Evolutionary conservation across 495 filamentous ascomycete genomes (phyloP).

Genomic region (Penicillium tannophilum): DNA sequence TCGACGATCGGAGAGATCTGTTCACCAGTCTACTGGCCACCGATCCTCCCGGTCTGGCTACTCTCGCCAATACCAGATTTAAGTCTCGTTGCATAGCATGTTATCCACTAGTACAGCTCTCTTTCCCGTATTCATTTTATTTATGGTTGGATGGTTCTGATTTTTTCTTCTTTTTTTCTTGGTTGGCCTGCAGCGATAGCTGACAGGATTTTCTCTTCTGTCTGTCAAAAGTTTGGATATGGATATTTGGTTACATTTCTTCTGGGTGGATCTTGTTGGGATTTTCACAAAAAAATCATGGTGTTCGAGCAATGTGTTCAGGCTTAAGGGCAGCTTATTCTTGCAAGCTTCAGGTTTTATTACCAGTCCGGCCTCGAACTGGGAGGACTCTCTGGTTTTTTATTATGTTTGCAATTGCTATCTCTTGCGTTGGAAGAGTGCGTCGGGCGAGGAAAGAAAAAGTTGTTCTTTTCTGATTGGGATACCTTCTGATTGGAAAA

Average conservation of each 20-base stretch:
- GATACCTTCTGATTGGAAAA: background rate
- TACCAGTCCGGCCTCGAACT: constrained; percentile 17
- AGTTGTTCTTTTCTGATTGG: background rate
- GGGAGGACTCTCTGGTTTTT: constrained; percentile 31
- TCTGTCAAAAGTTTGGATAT: constrained; percentile 20
- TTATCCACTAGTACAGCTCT: constrained; percentile 4
- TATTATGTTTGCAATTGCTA: constrained; percentile 23
- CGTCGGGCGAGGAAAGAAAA: constrained; percentile 12
- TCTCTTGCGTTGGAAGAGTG: constrained; percentile 23
- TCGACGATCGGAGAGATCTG: constrained; percentile 42
- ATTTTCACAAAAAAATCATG: constrained; percentile 9
- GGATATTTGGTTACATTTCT: constrained; percentile 9
- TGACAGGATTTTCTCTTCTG: constrained; percentile 11
- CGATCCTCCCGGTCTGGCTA: constrained; percentile 45
- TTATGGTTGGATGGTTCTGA: constrained; percentile 7
- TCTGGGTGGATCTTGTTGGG: constrained; percentile 8
- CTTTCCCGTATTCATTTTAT: background rate
- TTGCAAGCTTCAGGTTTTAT: background rate
- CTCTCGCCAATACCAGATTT: constrained; percentile 22
- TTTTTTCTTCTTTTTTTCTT: constrained; percentile 9
- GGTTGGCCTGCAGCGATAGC: constrained; percentile 4
- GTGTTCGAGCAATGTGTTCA: constrained; percentile 19
- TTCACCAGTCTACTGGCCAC: constrained; percentile 17
- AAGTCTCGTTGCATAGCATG: constrained; percentile 2
- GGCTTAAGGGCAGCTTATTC: background rate